These are phyloP conservation scores for Tremellales sp. DNA, from an alignment of 1,284 basidiomycete genomes.

Conservation along the genomic window DNA sequence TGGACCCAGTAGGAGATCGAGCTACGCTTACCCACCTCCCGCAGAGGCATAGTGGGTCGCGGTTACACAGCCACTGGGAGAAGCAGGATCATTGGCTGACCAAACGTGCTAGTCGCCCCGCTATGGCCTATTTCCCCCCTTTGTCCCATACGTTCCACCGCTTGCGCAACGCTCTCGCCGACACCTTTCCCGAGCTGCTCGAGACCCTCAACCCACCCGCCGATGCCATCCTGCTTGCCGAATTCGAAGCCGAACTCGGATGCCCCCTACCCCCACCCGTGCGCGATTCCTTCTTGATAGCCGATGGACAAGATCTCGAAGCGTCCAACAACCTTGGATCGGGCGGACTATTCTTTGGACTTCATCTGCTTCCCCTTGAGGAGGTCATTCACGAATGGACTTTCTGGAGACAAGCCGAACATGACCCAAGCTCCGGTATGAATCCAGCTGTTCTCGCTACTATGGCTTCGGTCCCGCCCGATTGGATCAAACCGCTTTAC, in stretches of 20 bases:
- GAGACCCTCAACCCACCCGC: constrained; percentile 87
- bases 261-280: constrained; percentile 71
- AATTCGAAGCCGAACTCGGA: constrained; percentile 76
- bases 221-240: constrained; percentile 65
- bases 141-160: constrained; percentile 73
- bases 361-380: constrained; percentile 77
- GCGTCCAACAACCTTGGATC: constrained; percentile 63
- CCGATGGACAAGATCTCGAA: constrained; percentile 85
- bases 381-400: constrained; percentile 87
- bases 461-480: constrained; percentile 85
- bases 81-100: background rate
- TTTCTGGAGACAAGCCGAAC: constrained; percentile 88
- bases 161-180: constrained; percentile 66
- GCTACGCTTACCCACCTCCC: constrained; percentile 25
- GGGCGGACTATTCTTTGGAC: constrained; percentile 75
- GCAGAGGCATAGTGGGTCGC: background rate
- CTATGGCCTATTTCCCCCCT: constrained; percentile 59
- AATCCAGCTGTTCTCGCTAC: constrained; percentile 64
- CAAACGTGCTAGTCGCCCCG: background rate
- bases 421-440: constrained; percentile 66
- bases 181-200: constrained; percentile 82
- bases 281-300: constrained; percentile 74
- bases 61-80: background rate
- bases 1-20: constrained; percentile 30
- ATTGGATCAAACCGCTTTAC: constrained; percentile 87